phyloP scores from a whole-genome alignment of 2,329 filamentous ascomycete species.

The Parastagonospora nodorum region DNA sequence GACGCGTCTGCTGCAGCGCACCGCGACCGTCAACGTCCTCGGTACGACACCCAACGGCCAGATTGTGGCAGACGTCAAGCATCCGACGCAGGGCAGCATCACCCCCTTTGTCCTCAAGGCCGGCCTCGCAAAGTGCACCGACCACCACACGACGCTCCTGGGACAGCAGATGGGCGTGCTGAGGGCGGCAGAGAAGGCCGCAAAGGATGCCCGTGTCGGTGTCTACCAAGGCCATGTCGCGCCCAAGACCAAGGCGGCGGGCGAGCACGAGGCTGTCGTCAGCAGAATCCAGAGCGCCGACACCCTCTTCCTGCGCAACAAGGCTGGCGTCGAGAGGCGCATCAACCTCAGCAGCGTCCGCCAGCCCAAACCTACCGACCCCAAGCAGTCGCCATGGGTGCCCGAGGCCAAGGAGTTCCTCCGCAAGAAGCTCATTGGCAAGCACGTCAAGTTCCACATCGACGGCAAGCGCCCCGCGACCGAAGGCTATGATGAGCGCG shows the following conservation, averaged over 20 bases:
- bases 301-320: conserved; percentile 83
- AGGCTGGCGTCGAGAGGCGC: conserved; percentile 83
- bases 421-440: conserved; percentile 91
- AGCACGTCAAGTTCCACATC: conserved; percentile 86
- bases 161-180: conserved; percentile 86
- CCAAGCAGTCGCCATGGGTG: conserved; percentile 83
- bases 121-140: conserved; percentile 88
- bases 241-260: conserved; percentile 62
- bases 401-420: conserved; percentile 96
- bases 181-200: conserved; percentile 83
- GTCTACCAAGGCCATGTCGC: conserved; percentile 81
- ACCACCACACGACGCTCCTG: conserved; percentile 92
- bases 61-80: conserved; percentile 83
- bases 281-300: conserved; percentile 87
- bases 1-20: conserved; percentile 80
- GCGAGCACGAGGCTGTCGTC: conserved; percentile 79
- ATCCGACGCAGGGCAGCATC: conserved; percentile 85
- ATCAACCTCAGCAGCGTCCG: conserved; percentile 92
- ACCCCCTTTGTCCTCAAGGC: conserved; percentile 88
- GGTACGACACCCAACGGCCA: conserved; percentile 89
- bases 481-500: conserved; percentile 91
- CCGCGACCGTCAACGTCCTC: conserved; percentile 80
- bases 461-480: conserved; percentile 89
- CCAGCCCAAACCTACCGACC: conserved; percentile 86
- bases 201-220: conserved; percentile 76